phyloP scores from a whole-genome alignment of 345 rosid species.

The Mangifera indica region DNA sequence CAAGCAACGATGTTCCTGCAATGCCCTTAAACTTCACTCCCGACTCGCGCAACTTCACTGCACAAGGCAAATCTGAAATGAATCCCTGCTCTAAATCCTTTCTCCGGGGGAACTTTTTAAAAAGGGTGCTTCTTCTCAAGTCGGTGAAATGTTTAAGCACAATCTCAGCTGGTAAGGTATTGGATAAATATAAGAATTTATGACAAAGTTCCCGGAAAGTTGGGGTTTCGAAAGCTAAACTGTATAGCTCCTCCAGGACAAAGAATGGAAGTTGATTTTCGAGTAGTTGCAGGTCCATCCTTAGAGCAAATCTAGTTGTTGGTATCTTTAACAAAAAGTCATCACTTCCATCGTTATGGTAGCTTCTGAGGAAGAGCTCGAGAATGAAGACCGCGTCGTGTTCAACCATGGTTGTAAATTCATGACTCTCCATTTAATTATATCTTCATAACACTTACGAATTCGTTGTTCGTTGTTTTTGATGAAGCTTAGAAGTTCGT shows the following conservation, averaged over 20 bases:
- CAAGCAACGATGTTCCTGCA: background rate
- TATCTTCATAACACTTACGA: too few relatives aligned
- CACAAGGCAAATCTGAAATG: background rate
- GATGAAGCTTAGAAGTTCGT: too few relatives aligned
- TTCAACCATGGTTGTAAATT: too few relatives aligned
- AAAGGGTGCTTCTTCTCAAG: background rate
- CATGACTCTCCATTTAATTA: too few relatives aligned
- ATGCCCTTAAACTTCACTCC: background rate
- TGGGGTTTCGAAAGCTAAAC: background rate
- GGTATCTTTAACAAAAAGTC: too few relatives aligned
- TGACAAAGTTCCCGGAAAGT: background rate
- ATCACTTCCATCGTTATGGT: too few relatives aligned
- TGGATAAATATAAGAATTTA: background rate
- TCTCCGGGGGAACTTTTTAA: background rate
- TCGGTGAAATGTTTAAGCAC: background rate
- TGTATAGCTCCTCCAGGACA: background rate
- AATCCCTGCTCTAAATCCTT: background rate
- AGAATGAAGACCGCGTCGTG: too few relatives aligned
- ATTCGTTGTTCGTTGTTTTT: too few relatives aligned
- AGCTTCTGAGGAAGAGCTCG: too few relatives aligned
- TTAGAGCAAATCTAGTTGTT: too few relatives aligned
- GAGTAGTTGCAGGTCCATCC: too few relatives aligned
- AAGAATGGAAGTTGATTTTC: background rate
- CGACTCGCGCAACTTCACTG: background rate
- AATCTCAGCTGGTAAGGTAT: background rate